Base-by-base conservation (phyloP, 257 asterid genomes). In the Linaria vulgaris region DNA sequence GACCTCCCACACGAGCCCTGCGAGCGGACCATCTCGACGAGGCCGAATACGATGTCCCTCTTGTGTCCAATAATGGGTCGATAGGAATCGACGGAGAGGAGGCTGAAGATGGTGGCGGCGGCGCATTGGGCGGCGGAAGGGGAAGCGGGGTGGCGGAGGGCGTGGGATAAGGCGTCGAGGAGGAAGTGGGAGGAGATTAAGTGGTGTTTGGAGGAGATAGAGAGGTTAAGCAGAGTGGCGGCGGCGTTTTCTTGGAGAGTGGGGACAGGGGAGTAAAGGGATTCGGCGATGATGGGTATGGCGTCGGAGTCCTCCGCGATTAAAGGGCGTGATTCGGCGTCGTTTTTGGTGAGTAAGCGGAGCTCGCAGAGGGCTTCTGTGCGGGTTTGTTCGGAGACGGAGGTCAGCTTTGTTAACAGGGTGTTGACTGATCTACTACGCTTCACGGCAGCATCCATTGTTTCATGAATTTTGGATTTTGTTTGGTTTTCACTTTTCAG, bases 91-190 rank as follows among this genome's bases (percentile, higher is more conserved):
- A 71, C 75, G 74, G 79, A 80, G 1, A 92, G 17, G 4, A 92
- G 78, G 80, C 95, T 88, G 64, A 77, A 92, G 13, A 92, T 79
- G 34, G 97, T 80, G 43, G 88, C 94, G 38, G 98, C 95, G 51
- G 88, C 86, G 78, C 98, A 91, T 69, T 91, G 98, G 51, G 80
- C 88, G 23, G 77, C 70, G 77, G 68, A 82, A 3, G 92, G 89
- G 21, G 96, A 57, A 9, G 88, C 67, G 9, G 98, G 97, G 78
- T 88, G 77, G 64, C 94, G 84, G 57, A 91, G 91, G 10, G 94
- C 88, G 76, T 91, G 97, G 30, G 98, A 91, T n/a, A 88, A 85
- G 30, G 98, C 92, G 78, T 91, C 98, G 53, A 91, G 98, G 5
- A 87, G 71, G 31, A 92, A 95, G 60, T 76, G 87, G 12, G 92